Evolutionary conservation across 371 early-diverging fungal genomes (phyloP).

Genomic region (Smittium culicis): DNA sequence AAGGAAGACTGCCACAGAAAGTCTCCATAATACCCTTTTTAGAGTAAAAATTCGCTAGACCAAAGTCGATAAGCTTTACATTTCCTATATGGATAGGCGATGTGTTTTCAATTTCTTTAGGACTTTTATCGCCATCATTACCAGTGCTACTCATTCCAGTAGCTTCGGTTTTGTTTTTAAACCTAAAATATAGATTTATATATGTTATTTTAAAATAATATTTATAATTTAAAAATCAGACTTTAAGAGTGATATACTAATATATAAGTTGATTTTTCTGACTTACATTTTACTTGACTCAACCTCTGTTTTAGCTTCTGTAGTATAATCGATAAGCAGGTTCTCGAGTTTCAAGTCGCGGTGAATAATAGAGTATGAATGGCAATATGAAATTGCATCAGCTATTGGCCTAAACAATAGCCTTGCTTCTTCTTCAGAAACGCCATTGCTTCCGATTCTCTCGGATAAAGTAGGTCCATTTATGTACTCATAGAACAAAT

Average conservation of each 20-base stretch:
- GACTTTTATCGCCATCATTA: neutral
- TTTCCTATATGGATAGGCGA: conserved; percentile 9
- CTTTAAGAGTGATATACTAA: too few species aligned
- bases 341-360: conserved; percentile 89
- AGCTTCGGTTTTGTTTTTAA: neutral
- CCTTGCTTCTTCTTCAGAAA: conserved; percentile 56
- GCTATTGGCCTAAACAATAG: conserved; percentile 64
- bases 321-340: conserved; percentile 47
- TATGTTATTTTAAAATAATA: neutral
- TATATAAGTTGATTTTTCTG: too few species aligned
- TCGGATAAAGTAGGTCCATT: conserved; percentile 62
- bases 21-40: conserved; percentile 47
- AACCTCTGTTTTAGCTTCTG: neutral
- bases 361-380: conserved; percentile 49
- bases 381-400: conserved; percentile 54
- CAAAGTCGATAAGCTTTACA: conserved; percentile 71
- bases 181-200: neutral
- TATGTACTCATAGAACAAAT: conserved; percentile 74
- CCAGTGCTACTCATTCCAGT: too few species aligned
- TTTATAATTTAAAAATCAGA: neutral
- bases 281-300: conserved; percentile 6
- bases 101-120: neutral
- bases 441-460: conserved; percentile 52
- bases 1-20: conserved; percentile 72
- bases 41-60: conserved; percentile 69